Evolutionary conservation across 108 stramenopile genomes (phyloP), one percentile per base, ranked within the genome.

Genomic region (Cyclotella sp.): DNA sequence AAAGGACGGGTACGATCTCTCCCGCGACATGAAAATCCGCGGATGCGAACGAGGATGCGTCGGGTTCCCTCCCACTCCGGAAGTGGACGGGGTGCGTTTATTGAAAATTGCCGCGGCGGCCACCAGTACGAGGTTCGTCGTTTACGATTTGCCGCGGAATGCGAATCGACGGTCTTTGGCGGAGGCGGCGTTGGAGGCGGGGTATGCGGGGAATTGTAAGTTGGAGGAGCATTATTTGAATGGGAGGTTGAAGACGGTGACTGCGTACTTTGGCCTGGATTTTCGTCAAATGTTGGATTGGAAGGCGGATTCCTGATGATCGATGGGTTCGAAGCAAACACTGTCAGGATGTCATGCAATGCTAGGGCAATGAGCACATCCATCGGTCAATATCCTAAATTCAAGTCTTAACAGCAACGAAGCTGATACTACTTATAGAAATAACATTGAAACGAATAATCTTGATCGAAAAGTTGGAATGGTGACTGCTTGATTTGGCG

Each of bases 211-310:
- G 24, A 95, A 93, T 69, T 69, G 88, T 8, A 90, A 92, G 58
- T 66, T 93, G 78, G 95, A 96, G 62, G 92, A 96, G 44, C 91
- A 96, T 78, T 92, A 91, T 70, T 53, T 96, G 24, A 96, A 93
- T 70, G 91, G 90, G 24, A 90, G 90, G 19, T 81, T 96, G 68
- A 96, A 96, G 80, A 96, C 95, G 5, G 91, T 93, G 9, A 93
- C 93, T 22, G 92, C 91, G n/a, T 96, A 93, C 73, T 81, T 95
- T 68, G 94, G 94, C 1, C 75, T 51, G 54, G 84, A 84, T 44
- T 81, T 81, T 68, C 75, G 84, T 0, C 68, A 84, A 18, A 46
- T 84, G 53, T 63, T 84, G 39, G 79, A 83, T 63, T 76, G 61
- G 30, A 77, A 72, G 19, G 59, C 66, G 41, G 42, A 65, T 27